Conservation (phyloP, 768 basidiomycete species). For the Leccinellum luteum region DNA sequence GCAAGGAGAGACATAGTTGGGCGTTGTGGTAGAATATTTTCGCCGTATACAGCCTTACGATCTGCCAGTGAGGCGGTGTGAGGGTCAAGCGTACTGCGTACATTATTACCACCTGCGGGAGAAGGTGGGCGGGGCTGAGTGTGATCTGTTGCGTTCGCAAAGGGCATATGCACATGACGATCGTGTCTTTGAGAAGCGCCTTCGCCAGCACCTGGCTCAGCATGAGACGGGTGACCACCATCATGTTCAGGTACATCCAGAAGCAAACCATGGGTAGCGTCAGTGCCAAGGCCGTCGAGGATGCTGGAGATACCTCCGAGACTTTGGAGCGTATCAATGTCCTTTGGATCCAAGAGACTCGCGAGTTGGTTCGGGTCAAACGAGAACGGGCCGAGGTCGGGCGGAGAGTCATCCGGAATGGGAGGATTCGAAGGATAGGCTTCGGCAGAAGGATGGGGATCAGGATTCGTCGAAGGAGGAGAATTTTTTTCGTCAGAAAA, state of each 20-base stretch:
- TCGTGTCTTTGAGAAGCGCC: conserved; percentile 35
- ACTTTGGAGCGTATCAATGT: conserved; percentile 54
- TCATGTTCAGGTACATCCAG: not conserved
- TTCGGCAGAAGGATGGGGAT: conserved; percentile 23
- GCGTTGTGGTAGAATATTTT: conserved; percentile 72
- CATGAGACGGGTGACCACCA: conserved; percentile 6
- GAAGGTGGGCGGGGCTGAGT: conserved; percentile 13
- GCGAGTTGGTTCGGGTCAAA: conserved; percentile 78
- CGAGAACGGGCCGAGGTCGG: conserved; percentile 68
- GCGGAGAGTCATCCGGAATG: conserved; percentile 37
- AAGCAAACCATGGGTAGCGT: conserved; percentile 46
- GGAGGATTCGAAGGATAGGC: conserved; percentile 21
- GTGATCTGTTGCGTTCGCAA: not conserved
- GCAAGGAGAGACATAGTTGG: conserved; percentile 64
- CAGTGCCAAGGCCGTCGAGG: conserved; percentile 71
- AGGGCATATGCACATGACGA: conserved; percentile 4
- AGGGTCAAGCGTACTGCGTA: conserved; percentile 6
- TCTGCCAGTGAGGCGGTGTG: conserved; percentile 51
- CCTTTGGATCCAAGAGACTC: conserved; percentile 88
- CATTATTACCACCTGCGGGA: conserved; percentile 1
- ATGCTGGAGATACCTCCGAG: conserved; percentile 73
- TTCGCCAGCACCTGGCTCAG: conserved; percentile 26
- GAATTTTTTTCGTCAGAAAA: conserved; percentile 6
- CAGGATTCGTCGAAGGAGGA: conserved; percentile 20
- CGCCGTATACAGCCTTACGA: conserved; percentile 67